Evolutionary conservation across 352 stramenopile species (phyloP).

Genomic region (Phytophthora quininea): DNA sequence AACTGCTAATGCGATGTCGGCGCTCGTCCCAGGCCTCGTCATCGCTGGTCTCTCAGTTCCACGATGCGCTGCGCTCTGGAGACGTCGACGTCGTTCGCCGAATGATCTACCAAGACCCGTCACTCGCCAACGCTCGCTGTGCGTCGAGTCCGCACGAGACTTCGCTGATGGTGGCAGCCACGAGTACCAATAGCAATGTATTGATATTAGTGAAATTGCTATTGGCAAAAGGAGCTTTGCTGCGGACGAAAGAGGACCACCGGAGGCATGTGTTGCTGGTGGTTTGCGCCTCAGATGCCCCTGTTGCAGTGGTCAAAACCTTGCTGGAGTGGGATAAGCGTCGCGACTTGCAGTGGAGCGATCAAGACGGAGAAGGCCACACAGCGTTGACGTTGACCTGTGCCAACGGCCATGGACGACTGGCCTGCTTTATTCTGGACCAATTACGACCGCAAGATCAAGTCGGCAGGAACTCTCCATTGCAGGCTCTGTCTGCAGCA

Average conservation of each 20-base stretch:
- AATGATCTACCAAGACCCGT: slow-evolving; percentile 23
- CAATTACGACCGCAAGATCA: slow-evolving; percentile 6
- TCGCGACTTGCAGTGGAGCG: slow-evolving; percentile 25
- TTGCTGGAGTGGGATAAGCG: slow-evolving; percentile 26
- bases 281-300: slow-evolving; percentile 27
- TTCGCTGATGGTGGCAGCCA: slow-evolving; percentile 32
- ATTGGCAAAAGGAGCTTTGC: slow-evolving; percentile 30
- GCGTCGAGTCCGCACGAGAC: slow-evolving; percentile 15
- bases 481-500: slow-evolving; percentile 17
- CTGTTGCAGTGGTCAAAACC: slow-evolving; percentile 20
- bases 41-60: slow-evolving; percentile 23
- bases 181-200: slow-evolving; percentile 5
- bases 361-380: slow-evolving; percentile 26
- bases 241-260: slow-evolving; percentile 33
- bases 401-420: slow-evolving; percentile 24
- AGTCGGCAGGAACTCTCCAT: slow-evolving; percentile 3
- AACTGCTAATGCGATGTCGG: slow-evolving; percentile 13
- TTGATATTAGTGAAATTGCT: slow-evolving; percentile 31
- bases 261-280: slow-evolving; percentile 27
- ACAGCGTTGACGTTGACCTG: slow-evolving; percentile 29
- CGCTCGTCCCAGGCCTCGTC: slow-evolving; percentile 1
- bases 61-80: slow-evolving; percentile 18
- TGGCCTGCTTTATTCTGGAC: slow-evolving; percentile 29
- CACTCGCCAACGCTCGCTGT: slow-evolving; percentile 24
- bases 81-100: slow-evolving; percentile 21